Conservation (phyloP, 148 eudicot species). For the Cornus florida region DNA sequence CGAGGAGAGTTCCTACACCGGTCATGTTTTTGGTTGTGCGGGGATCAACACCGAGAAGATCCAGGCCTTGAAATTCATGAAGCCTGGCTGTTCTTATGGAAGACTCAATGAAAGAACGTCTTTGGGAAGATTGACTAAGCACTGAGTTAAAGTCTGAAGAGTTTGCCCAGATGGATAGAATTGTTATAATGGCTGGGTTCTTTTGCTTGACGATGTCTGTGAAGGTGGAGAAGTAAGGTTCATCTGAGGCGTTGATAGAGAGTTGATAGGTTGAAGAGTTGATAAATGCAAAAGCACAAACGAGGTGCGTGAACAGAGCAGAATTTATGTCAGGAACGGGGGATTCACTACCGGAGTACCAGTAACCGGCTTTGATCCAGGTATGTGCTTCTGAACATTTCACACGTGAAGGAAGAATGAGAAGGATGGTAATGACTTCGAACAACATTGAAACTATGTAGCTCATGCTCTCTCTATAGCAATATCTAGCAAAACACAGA, state of each 20-base stretch:
- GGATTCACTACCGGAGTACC: conserved; percentile 23
- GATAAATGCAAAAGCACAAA: conserved; percentile 24
- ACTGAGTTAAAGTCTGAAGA: conserved; percentile 13
- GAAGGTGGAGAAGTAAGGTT: conserved; percentile 25
- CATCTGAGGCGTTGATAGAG: conserved; percentile 14
- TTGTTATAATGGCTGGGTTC: conserved; percentile 23
- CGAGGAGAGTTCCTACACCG: conserved; percentile 28
- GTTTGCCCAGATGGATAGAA: conserved; percentile 25
- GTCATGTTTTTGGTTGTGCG: conserved; percentile 18
- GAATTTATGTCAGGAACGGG: conserved; percentile 33
- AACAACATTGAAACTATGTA: background rate
- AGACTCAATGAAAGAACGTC: conserved; percentile 36
- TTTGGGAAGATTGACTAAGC: conserved; percentile 17
- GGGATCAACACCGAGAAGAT: conserved; percentile 16
- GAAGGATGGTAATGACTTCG: conserved; percentile 8
- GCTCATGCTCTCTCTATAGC: background rate
- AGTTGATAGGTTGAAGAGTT: conserved; percentile 25
- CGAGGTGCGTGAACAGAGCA: conserved; percentile 30
- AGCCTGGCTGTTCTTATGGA: conserved; percentile 31
- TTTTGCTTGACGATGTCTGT: conserved; percentile 14
- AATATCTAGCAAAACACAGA: too few species aligned
- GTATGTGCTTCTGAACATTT: conserved; percentile 4
- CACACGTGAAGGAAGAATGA: background rate
- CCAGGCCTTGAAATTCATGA: conserved; percentile 38
- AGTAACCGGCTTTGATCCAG: conserved; percentile 30